These are phyloP conservation scores for Verticillium tricorpus DNA, from an alignment of 2,329 filamentous ascomycete species.

Conservation along the genomic window DNA sequence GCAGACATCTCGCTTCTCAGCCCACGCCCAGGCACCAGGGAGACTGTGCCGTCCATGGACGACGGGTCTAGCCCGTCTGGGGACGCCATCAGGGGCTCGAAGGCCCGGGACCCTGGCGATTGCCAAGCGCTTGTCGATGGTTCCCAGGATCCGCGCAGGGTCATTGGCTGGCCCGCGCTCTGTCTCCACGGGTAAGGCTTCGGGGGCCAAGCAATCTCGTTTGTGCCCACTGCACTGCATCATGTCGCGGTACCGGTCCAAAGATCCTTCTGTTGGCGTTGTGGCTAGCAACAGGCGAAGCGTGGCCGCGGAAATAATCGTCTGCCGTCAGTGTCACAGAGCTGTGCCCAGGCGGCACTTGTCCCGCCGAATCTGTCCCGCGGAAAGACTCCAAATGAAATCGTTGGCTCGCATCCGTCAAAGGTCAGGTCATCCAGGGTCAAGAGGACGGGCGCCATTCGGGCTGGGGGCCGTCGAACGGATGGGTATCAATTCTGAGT, in stretches of 20 bases:
- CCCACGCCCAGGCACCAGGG: neutral
- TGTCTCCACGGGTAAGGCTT: neutral
- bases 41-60: neutral
- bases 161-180: neutral
- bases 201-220: neutral
- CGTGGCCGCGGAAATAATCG: no score
- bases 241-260: no score
- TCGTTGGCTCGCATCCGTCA: no score
- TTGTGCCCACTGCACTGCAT: neutral
- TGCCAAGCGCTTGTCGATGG: neutral
- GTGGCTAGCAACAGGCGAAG: no score
- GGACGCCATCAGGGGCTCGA: neutral
- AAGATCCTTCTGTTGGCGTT: no score
- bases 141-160: neutral
- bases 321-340: no score
- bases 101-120: neutral
- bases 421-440: no score
- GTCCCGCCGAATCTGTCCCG: no score
- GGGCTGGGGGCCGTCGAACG: neutral
- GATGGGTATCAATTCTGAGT: neutral
- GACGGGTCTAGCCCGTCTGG: neutral
- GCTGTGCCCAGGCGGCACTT: no score
- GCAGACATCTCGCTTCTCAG: neutral
- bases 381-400: no score
- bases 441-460: no score